phyloP scores from a whole-genome alignment of 2,329 filamentous ascomycete species.

The Penicillium sp. region DNA sequence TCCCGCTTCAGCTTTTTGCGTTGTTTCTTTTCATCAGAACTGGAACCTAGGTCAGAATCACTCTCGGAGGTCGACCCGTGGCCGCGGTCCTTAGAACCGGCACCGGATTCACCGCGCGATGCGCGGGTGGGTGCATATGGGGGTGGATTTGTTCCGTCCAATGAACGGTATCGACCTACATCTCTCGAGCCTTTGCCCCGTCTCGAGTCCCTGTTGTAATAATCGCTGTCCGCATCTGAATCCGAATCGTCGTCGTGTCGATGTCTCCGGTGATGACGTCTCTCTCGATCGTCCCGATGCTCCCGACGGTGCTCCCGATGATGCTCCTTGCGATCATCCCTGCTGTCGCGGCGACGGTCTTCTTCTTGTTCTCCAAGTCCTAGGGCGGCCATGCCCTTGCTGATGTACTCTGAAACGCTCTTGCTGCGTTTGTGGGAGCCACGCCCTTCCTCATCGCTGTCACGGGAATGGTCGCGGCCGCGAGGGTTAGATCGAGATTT shows the following conservation, averaged over 20 bases:
- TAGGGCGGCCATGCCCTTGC: slow-evolving; percentile 45
- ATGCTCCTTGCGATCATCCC: slow-evolving; percentile 5
- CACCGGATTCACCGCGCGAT: slow-evolving; percentile 16
- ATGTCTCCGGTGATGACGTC: slow-evolving; percentile 23
- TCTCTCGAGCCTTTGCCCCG: slow-evolving; percentile 41
- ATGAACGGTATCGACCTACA: slow-evolving; percentile 42
- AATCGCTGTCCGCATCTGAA: slow-evolving; percentile 38
- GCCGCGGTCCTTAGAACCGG: slow-evolving; percentile 8
- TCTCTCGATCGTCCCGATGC: slow-evolving; percentile 26
- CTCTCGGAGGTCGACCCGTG: slow-evolving; percentile 31
- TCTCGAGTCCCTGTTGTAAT: slow-evolving; percentile 32
- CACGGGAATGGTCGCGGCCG: slow-evolving; percentile 44
- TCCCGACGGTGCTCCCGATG: slow-evolving; percentile 10
- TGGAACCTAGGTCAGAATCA: slow-evolving; percentile 55
- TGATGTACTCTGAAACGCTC: slow-evolving; percentile 47
- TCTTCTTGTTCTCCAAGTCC: slow-evolving; percentile 37
- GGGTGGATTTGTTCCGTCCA: slow-evolving; percentile 23
- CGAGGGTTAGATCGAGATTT: slow-evolving; percentile 44
- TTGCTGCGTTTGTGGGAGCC: slow-evolving; percentile 44
- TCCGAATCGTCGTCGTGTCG: slow-evolving; percentile 40
- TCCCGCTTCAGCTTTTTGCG: slow-evolving; percentile 65
- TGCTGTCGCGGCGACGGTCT: slow-evolving; percentile 23
- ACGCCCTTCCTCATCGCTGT: slow-evolving; percentile 46
- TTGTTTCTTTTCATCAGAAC: slow-evolving; percentile 61
- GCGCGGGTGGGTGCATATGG: slow-evolving; percentile 25